These are phyloP conservation scores for Chrysoporthe austroafricana DNA, from an alignment of 2,329 filamentous ascomycete genomes.

Conservation along the genomic window DNA sequence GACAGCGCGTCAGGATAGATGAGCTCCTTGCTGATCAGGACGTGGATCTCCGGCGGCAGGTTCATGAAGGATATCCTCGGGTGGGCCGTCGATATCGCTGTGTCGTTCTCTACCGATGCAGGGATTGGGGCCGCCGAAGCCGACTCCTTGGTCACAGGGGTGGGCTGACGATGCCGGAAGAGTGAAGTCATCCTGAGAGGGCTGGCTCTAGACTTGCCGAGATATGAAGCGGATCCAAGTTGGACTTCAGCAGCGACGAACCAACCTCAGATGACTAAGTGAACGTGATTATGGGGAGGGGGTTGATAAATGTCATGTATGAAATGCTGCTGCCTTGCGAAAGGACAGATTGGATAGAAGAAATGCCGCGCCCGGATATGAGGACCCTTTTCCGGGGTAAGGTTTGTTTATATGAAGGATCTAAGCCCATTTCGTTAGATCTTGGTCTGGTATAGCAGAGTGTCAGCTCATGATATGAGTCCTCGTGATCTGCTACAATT, in stretches of 20 bases:
- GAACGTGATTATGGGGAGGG: not conserved
- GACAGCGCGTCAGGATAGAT: constrained; percentile 73
- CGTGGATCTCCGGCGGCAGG: constrained; percentile 69
- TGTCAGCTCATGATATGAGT: not conserved
- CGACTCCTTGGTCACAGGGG: not conserved
- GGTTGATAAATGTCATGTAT: not conserved
- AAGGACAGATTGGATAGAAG: constrained; percentile 13
- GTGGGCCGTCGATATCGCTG: not conserved
- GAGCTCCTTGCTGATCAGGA: constrained; percentile 63
- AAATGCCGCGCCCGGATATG: not conserved
- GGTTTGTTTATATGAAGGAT: not conserved
- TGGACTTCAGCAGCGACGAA: not conserved
- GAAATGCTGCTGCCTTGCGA: constrained; percentile 23
- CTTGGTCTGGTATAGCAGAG: not conserved
- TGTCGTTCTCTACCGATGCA: not conserved
- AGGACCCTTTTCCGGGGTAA: constrained; percentile 3
- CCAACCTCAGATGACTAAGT: no score
- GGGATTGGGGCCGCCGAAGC: not conserved
- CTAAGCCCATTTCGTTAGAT: not conserved
- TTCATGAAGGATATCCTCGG: constrained; percentile 44
- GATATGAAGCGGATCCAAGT: no score
- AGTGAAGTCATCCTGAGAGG: constrained; percentile 10
- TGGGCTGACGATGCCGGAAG: not conserved
- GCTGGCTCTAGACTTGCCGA: not conserved
- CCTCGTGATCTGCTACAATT: not conserved